Conservation (phyloP, 306 rosid species). For the Citrullus mucosospermus region DNA sequence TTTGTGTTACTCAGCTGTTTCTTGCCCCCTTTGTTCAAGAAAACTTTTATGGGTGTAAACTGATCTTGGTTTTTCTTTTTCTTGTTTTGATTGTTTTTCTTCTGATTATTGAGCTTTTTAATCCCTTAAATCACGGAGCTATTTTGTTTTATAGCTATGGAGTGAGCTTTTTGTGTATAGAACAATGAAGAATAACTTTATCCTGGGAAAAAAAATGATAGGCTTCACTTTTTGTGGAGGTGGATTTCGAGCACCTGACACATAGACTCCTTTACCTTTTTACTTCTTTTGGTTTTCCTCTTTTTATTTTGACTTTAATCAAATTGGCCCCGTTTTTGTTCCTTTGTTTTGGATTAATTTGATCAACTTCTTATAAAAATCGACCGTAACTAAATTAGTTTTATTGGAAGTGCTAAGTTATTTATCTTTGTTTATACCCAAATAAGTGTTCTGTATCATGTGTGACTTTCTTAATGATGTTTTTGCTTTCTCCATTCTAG, state of each 20-base stretch:
- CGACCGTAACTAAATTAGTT: neutral
- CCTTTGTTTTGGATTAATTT: neutral
- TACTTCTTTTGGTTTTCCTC: neutral
- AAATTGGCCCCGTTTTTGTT: neutral
- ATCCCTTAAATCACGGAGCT: constrained; percentile 2
- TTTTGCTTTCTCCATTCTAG: neutral
- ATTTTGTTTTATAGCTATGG: neutral
- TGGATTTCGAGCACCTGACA: constrained; percentile 4
- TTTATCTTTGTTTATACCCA: neutral
- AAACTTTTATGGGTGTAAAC: neutral
- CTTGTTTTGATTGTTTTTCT: neutral
- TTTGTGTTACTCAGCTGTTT: neutral
- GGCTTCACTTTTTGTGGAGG: constrained; percentile 1
- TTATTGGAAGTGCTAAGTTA: neutral
- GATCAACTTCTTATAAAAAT: neutral
- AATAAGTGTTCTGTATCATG: neutral
- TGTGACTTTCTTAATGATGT: neutral
- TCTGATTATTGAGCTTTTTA: neutral
- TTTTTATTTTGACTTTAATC: constrained; percentile 1
- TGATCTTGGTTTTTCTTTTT: neutral
- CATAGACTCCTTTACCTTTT: neutral
- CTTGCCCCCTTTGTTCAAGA: neutral
- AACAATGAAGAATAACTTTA: constrained; percentile 7
- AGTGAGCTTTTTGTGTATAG: neutral
- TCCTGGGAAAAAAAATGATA: neutral